Evolutionary conservation across 257 asterid species (phyloP).

Genomic region (Primulina eburnea): DNA sequence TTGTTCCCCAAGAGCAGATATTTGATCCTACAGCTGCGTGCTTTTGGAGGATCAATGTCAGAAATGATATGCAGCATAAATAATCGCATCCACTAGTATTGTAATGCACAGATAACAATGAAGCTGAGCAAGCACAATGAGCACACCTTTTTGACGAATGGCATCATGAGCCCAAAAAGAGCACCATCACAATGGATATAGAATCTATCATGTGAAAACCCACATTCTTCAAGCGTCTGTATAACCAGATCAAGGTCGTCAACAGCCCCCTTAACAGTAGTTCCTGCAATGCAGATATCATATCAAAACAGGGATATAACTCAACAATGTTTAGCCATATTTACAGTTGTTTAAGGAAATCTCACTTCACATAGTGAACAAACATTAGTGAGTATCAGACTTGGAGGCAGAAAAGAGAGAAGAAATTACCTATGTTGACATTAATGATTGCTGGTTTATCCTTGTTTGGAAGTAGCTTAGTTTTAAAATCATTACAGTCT

Average conservation of each 20-base stretch:
- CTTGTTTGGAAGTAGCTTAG: conserved; percentile 59
- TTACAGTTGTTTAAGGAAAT: conserved; percentile 9
- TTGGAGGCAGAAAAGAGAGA: conserved; percentile 12
- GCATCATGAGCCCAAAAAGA: conserved; percentile 97
- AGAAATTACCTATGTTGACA: conserved; percentile 73
- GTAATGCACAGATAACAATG: background rate
- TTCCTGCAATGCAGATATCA: conserved; percentile 54
- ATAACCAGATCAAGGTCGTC: conserved; percentile 97
- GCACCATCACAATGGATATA: conserved; percentile 98
- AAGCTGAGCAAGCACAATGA: conserved; percentile 10
- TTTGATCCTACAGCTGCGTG: conserved; percentile 8
- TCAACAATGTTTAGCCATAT: conserved; percentile 1
- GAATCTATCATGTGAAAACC: conserved; percentile 76
- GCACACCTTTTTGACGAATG: conserved; percentile 84
- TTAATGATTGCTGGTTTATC: conserved; percentile 91
- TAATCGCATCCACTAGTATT: background rate
- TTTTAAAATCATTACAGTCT: conserved; percentile 75
- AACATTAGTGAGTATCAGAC: conserved; percentile 1
- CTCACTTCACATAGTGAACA: conserved; percentile 1
- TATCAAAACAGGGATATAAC: conserved; percentile 19
- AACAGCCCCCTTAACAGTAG: conserved; percentile 98
- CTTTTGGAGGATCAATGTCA: conserved; percentile 12
- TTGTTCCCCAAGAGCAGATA: background rate
- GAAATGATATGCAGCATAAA: background rate
- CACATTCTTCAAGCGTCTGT: conserved; percentile 79